Conservation (phyloP, 441 rosid species). For the Mallotus japonicus region DNA sequence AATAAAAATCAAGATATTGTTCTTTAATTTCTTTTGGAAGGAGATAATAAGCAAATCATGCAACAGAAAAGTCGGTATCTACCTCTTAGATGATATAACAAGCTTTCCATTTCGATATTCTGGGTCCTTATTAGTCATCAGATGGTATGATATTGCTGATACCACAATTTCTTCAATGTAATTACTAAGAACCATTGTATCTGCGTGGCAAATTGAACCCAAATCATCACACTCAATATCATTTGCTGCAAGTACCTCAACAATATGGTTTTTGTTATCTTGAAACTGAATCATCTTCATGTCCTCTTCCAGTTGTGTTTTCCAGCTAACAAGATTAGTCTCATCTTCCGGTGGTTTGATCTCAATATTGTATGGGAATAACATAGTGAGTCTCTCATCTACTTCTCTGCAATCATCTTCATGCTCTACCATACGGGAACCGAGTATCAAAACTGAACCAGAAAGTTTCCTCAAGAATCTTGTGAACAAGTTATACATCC, state of each 20-base stretch:
- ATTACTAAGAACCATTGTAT: constrained; percentile 65
- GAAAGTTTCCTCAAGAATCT: constrained; percentile 66
- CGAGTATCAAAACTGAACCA: constrained; percentile 73
- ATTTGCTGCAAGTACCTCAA: constrained; percentile 84
- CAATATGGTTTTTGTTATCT: constrained; percentile 92
- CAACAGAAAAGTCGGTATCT: constrained; percentile 14
- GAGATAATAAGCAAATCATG: neutral
- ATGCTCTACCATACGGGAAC: constrained; percentile 68
- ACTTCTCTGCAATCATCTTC: constrained; percentile 63
- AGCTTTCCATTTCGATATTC: constrained; percentile 96
- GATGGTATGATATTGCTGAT: constrained; percentile 85
- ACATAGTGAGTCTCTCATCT: constrained; percentile 56
- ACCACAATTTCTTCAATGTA: constrained; percentile 85
- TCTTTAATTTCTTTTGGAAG: neutral
- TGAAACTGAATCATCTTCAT: constrained; percentile 79
- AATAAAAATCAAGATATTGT: constrained; percentile 12
- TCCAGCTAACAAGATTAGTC: constrained; percentile 76
- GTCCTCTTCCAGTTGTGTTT: constrained; percentile 80
- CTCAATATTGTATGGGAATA: constrained; percentile 81
- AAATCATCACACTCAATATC: constrained; percentile 87
- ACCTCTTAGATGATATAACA: constrained; percentile 80
- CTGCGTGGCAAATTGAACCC: constrained; percentile 75
- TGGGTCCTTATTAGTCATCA: constrained; percentile 70
- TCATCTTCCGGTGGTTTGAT: constrained; percentile 88
- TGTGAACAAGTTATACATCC: constrained; percentile 59